Evolutionary conservation across 352 stramenopile genomes (phyloP), one percentile per base, ranked within the genome.

Genomic region (Phytophthora podocarpi): DNA sequence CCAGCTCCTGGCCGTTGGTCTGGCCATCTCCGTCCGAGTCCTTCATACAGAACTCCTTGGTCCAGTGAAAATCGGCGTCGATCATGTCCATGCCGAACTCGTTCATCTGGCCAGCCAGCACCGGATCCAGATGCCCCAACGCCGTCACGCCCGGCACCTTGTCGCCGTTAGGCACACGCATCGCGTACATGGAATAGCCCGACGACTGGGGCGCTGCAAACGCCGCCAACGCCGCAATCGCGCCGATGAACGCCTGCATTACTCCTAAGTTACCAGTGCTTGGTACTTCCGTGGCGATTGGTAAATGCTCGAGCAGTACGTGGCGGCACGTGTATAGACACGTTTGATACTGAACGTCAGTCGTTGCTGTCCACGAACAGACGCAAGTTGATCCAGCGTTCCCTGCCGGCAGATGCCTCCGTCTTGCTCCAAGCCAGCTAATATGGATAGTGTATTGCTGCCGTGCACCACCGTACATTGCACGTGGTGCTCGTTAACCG

Each of bases 61-160:
- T 78, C 65, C 70, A 75, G 23, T 58, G 36, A 24, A 64, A 52
- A 12, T 68, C 61, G 9, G 54, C 56, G 32, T 45, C 45, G 36
- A 57, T 62, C 57, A 78, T 75, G 20, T 67, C 70, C 27, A 64
- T 55, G 18, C 70, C 70, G 30, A 78, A 73, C 21, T 65, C 48
- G 27, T 72, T 76, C 51, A 70, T 62, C 16, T 52, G 52, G 4
- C 67, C 67, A 15, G 49, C 64, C 51, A 64, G 23, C 53, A 43
- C 63, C 32, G 28, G 36, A 26, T 40, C 46, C 30, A 54, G 27
- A 27, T 79, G 70, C 7, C 70, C 70, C 20, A 79, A 34, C 32
- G 64, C 64, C 18, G 56, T 61, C 20, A 70, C 58, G 13, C 62
- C 67, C 13, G 46, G 52, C 28, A 79, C 70, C 20, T 73, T 76